Base-by-base conservation (phyloP, 371 early-diverging fungal species). In the Mucor ambiguus region DNA sequence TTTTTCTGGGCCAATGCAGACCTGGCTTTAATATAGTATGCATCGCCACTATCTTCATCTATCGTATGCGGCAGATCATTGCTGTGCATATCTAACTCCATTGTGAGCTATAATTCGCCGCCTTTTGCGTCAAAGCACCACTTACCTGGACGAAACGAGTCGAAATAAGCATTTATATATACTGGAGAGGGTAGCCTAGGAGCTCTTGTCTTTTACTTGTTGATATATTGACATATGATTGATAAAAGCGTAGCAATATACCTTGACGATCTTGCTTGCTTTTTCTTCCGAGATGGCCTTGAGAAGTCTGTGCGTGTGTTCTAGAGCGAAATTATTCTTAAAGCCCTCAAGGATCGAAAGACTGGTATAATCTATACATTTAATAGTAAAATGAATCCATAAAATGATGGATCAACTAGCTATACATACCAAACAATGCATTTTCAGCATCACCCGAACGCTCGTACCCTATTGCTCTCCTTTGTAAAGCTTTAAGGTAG, bases 291-390 rank as follows among this genome's bases (percentile, higher is more conserved):
- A 92, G 14, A 96, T 76, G 64, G 80, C 83, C 80, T 92, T 93
- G 67, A 97, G 77, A 61, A 95, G 79, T 41, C 94, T 90, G 68
- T 97, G 97, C 69, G 93, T 93, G 2, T 94, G 82, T 52, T 83
- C 77, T 18, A 92, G 85, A 24, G 93, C 89, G 43, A 78, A 63
- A 43, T 90, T 89, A 76, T 93, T 95, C 62, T 89, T 90, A 83
- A 96, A 96, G 48, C 92, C 93, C 56, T 96, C 96, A 24, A 97
- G 80, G 68, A 97, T 93, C 77, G 95, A 96, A 9, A 92, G 87
- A 2, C 90, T 90, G 4, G 95, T 96, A 68, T 86, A 95, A 76
- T 97, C 96, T 89, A 61, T 38, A 10, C 4, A 49, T 12, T 12
- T 3, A 26, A 5, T 5, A 37, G 4, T 49, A 14, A 24, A 26